Evolutionary conservation across 768 basidiomycete genomes (phyloP).

Genomic region (Hygrophoropsis aurantiaca): DNA sequence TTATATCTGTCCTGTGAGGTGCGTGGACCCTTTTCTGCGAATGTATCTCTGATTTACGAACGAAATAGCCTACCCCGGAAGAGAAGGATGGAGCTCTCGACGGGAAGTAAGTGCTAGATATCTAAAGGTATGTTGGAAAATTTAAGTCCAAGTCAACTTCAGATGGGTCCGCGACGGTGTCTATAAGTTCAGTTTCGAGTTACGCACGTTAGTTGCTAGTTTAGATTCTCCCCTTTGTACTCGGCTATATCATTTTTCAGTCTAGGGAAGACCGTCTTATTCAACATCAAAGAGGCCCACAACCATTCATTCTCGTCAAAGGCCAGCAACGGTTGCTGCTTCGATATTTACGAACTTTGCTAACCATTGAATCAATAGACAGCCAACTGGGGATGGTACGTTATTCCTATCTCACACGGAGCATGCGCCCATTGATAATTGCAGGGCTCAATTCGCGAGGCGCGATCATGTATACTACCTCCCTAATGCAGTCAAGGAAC

Average conservation of each 20-base stretch:
- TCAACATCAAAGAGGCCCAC: slow-evolving; percentile 73
- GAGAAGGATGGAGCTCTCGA: slow-evolving; percentile 69
- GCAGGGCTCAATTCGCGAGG: slow-evolving; percentile 77
- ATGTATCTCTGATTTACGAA: slow-evolving; percentile 6
- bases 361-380: slow-evolving; percentile 43
- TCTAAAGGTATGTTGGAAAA: no score
- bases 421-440: slow-evolving; percentile 3
- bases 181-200: slow-evolving; percentile 85
- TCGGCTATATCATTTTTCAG: slow-evolving; percentile 15
- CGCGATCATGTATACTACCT: slow-evolving; percentile 70
- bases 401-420: background rate
- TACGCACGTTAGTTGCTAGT: slow-evolving; percentile 54
- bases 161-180: slow-evolving; percentile 86
- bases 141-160: background rate
- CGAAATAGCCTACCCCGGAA: slow-evolving; percentile 64
- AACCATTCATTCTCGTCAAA: slow-evolving; percentile 82
- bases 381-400: slow-evolving; percentile 86
- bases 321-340: slow-evolving; percentile 26
- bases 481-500: slow-evolving; percentile 46
- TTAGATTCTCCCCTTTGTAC: background rate
- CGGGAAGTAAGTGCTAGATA: slow-evolving; percentile 56
- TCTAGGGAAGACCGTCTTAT: slow-evolving; percentile 50
- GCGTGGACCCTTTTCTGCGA: slow-evolving; percentile 17
- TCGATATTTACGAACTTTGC: background rate
- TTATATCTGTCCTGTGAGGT: slow-evolving; percentile 85